Conservation (phyloP, 1,284 basidiomycete species). For the Cutaneotrichosporon cavernicola region DNA sequence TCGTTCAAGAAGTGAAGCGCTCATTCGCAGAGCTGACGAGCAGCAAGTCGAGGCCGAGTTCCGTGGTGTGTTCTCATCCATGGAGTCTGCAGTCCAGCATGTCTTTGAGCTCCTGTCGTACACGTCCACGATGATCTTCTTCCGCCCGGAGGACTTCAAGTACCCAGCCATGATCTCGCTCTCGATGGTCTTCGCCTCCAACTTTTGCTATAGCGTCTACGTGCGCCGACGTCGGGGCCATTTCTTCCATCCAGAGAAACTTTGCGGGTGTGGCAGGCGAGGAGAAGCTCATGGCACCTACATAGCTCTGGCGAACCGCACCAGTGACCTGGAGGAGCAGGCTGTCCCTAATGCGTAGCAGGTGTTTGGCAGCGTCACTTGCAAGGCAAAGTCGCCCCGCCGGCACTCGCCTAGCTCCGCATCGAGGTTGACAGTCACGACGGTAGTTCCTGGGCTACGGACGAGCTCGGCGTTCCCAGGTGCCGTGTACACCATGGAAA, state of each 20-base stretch:
- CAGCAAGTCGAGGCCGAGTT: constrained; percentile 1
- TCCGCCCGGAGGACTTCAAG: constrained; percentile 1
- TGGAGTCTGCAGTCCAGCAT: constrained; percentile 1
- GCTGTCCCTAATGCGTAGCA: neutral
- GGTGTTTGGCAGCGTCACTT: constrained; percentile 18
- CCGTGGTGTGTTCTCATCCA: neutral
- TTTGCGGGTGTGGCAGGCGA: neutral
- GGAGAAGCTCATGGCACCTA: neutral
- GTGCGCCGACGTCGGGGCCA: neutral
- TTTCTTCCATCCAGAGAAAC: constrained; percentile 1
- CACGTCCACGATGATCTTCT: constrained; percentile 1
- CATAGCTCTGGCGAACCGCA: neutral
- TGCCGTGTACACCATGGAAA: constrained; percentile 19
- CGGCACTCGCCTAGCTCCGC: neutral
- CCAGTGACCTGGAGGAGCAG: neutral
- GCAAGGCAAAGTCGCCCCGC: constrained; percentile 17
- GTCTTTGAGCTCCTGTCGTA: neutral
- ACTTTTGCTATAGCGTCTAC: neutral
- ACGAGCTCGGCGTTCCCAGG: constrained; percentile 23
- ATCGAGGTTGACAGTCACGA: constrained; percentile 23
- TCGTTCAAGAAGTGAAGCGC: neutral
- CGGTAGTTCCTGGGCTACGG: constrained; percentile 1
- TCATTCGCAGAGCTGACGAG: neutral
- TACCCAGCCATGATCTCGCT: neutral
- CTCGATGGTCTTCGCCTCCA: neutral